Conservation (phyloP, 1,284 basidiomycete species). For the Neotropicomus parvogracilis region DNA sequence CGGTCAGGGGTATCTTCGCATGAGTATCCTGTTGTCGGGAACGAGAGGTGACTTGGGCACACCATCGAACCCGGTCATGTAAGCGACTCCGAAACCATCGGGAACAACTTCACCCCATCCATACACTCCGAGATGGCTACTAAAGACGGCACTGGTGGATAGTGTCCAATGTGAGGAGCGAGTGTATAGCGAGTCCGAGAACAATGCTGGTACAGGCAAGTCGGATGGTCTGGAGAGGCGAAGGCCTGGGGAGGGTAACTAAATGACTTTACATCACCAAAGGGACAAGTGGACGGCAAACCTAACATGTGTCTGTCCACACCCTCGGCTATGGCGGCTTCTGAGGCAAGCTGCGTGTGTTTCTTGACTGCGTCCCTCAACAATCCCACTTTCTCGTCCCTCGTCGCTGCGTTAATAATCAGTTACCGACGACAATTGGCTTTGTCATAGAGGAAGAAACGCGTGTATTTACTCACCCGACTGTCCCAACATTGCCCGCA, state of each 20-base stretch:
- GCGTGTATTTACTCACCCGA: slow-evolving; percentile 17
- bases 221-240: slow-evolving; percentile 59
- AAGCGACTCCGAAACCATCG: slow-evolving; percentile 76
- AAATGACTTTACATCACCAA: background rate
- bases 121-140: slow-evolving; percentile 75
- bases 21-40: background rate
- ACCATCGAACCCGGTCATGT: slow-evolving; percentile 74
- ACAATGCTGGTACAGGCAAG: slow-evolving; percentile 64
- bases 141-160: slow-evolving; percentile 86
- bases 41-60: slow-evolving; percentile 14
- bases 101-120: slow-evolving; percentile 87
- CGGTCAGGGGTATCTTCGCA: background rate
- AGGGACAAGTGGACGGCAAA: slow-evolving; percentile 29
- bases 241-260: slow-evolving; percentile 46
- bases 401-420: slow-evolving; percentile 21
- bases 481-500: slow-evolving; percentile 65
- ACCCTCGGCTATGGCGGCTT: slow-evolving; percentile 71
- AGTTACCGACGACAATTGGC: background rate
- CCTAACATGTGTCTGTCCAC: slow-evolving; percentile 84
- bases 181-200: slow-evolving; percentile 66
- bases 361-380: slow-evolving; percentile 67
- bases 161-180: slow-evolving; percentile 69
- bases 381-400: slow-evolving; percentile 49
- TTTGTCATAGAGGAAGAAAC: background rate
- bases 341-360: slow-evolving; percentile 69